phyloP scores from a whole-genome alignment of 169 alveolate genomes.

The Theileria sp. region DNA sequence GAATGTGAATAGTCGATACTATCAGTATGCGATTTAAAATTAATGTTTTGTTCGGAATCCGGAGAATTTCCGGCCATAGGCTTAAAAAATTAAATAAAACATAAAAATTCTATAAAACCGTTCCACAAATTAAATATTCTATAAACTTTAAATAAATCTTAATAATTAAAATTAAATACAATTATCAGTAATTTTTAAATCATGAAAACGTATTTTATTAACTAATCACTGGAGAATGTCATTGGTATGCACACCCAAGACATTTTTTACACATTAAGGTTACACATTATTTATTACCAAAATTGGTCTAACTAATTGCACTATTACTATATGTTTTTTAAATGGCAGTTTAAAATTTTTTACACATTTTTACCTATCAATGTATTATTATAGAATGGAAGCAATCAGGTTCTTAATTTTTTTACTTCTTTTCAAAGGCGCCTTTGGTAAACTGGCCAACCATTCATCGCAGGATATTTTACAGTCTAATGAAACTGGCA shows the following conservation, averaged over 20 bases:
- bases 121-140: background rate
- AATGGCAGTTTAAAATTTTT: background rate
- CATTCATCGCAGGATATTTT: slow-evolving; percentile 22
- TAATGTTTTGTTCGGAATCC: background rate
- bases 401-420: background rate
- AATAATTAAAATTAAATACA: background rate
- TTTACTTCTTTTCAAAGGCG: background rate
- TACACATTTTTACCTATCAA: background rate
- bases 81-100: background rate
- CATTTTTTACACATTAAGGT: background rate
- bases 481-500: slow-evolving; percentile 9
- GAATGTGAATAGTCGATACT: background rate
- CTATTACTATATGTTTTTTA: background rate
- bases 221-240: background rate
- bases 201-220: background rate
- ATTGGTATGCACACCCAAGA: slow-evolving; percentile 9
- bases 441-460: background rate
- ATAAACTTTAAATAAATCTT: background rate
- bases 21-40: background rate
- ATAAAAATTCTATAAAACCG: background rate
- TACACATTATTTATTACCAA: background rate
- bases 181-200: background rate
- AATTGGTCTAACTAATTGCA: background rate
- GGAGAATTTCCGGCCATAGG: background rate
- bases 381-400: slow-evolving; percentile 1